Evolutionary conservation across 2,329 filamentous ascomycete genomes (phyloP).

Genomic region (Dendrostoma leiphaemia): DNA sequence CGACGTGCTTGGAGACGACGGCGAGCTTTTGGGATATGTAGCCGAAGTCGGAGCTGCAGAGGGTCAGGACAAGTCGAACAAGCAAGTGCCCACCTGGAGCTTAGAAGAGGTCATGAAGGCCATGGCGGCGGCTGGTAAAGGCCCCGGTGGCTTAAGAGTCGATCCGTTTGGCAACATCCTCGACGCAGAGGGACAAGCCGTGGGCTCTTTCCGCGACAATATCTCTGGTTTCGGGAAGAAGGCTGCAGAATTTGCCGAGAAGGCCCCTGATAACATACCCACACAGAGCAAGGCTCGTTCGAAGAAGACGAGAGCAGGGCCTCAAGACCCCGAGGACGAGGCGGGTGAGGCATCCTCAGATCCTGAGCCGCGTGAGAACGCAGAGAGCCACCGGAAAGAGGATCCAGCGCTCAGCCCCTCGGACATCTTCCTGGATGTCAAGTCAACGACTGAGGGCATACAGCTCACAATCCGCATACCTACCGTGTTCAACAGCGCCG

Average conservation of each 20-base stretch:
- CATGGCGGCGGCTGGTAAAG: slow-evolving; percentile 22
- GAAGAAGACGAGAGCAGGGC: slow-evolving; percentile 17
- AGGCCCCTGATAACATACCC: slow-evolving; percentile 19
- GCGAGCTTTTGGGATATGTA: slow-evolving; percentile 43
- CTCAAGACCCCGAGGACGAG: slow-evolving; percentile 25
- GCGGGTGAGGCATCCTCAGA: slow-evolving; percentile 25
- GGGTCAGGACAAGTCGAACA: slow-evolving; percentile 22
- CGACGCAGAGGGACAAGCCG: slow-evolving; percentile 42
- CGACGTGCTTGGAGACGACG: slow-evolving; percentile 43
- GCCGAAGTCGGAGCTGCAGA: slow-evolving; percentile 36
- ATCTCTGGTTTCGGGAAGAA: slow-evolving; percentile 28
- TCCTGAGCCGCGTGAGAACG: slow-evolving; percentile 33
- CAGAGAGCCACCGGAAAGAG: slow-evolving; percentile 34
- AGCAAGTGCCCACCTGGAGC: slow-evolving; percentile 27
- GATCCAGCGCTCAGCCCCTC: slow-evolving; percentile 39
- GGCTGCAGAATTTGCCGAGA: slow-evolving; percentile 25
- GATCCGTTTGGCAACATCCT: slow-evolving; percentile 46
- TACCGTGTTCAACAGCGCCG: slow-evolving; percentile 47
- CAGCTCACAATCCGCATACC: slow-evolving; percentile 57
- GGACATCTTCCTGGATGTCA: slow-evolving; percentile 56
- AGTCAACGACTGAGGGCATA: slow-evolving; percentile 56
- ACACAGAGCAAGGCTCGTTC: slow-evolving; percentile 19
- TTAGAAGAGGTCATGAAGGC: slow-evolving; percentile 30
- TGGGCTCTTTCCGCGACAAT: slow-evolving; percentile 48
- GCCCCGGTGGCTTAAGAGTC: slow-evolving; percentile 36